Percentiles rank a stretch among this genome's conserved stretches.
These are phyloP conservation scores for Neurospora sp. DNA, from an alignment of 495 filamentous ascomycete species.

Conservation along the genomic window DNA sequence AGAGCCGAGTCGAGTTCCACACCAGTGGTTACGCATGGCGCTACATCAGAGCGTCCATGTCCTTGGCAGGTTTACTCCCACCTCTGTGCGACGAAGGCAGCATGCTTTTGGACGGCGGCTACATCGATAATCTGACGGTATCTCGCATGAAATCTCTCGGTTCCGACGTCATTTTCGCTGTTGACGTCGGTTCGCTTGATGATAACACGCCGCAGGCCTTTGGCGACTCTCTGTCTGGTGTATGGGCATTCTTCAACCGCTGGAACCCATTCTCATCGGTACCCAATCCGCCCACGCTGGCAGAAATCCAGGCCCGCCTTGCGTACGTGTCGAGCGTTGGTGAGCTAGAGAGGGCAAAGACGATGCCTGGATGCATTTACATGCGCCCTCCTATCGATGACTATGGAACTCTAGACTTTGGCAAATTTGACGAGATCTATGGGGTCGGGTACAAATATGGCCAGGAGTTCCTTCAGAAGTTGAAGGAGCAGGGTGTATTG, in stretches of 20 bases:
- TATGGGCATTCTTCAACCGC: constrained; percentile 87
- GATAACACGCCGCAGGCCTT: constrained; percentile 84
- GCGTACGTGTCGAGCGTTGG: constrained; percentile 92
- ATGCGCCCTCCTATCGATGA: constrained; percentile 91
- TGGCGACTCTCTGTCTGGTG: constrained; percentile 87
- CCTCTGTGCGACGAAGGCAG: constrained; percentile 93
- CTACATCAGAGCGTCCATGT: constrained; percentile 94
- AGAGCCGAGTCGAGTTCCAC: constrained; percentile 80
- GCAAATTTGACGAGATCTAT: constrained; percentile 95
- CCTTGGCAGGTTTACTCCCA: constrained; percentile 80
- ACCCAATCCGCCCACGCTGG: constrained; percentile 87
- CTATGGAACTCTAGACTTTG: constrained; percentile 92
- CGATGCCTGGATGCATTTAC: constrained; percentile 76
- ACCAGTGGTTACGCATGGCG: constrained; percentile 94
- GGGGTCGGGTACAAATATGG: constrained; percentile 79
- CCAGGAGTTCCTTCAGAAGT: constrained; percentile 59
- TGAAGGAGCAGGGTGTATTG: constrained; percentile 68
- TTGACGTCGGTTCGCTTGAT: constrained; percentile 87
- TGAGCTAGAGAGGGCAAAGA: constrained; percentile 87
- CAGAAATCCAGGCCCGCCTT: constrained; percentile 88
- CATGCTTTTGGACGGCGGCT: constrained; percentile 93
- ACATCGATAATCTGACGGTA: constrained; percentile 94
- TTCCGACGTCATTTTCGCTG: constrained; percentile 85
- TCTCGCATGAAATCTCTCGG: constrained; percentile 94
- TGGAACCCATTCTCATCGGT: constrained; percentile 89